Percentiles rank a stretch among this genome's conserved stretches.
phyloP scores from a whole-genome alignment of 2,329 filamentous ascomycete species.

The Allantophomopsis cytisporea region DNA sequence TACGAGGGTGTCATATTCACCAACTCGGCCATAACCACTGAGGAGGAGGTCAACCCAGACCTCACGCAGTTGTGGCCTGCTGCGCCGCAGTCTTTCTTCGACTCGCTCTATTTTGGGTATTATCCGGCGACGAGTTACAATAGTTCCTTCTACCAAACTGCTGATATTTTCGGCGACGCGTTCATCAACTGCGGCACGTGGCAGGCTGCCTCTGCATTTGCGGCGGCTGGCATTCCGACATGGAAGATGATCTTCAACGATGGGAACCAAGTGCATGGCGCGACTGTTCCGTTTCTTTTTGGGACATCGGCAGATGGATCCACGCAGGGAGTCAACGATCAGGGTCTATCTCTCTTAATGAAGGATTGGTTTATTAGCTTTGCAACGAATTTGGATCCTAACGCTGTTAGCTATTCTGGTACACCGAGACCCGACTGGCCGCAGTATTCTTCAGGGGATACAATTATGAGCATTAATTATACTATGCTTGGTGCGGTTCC shows the following conservation, averaged over 20 bases:
- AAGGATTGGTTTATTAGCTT: no score
- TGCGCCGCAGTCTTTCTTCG: slow-evolving; percentile 1
- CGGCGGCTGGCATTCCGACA: not conserved
- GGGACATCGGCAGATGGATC: not conserved
- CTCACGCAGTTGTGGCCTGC: not conserved
- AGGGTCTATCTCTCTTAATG: no score
- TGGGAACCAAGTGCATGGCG: not conserved
- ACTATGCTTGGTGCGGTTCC: no score
- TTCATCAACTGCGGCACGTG: not conserved
- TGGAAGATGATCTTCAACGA: slow-evolving; percentile 1
- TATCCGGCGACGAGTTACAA: not conserved
- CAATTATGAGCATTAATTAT: no score
- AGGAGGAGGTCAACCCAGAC: not conserved
- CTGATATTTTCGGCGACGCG: not conserved
- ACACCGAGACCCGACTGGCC: no score
- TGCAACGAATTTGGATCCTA: no score
- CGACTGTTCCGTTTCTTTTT: not conserved
- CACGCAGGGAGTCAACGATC: no score
- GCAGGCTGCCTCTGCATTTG: not conserved
- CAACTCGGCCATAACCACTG: not conserved
- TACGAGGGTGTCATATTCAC: slow-evolving; percentile 1
- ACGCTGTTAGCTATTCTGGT: no score
- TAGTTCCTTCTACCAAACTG: not conserved
- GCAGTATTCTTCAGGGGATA: no score
- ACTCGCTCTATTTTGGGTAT: not conserved